Evolutionary conservation across 2,329 filamentous ascomycete species (phyloP).

Genomic region (Aureobasidium subglaciale): DNA sequence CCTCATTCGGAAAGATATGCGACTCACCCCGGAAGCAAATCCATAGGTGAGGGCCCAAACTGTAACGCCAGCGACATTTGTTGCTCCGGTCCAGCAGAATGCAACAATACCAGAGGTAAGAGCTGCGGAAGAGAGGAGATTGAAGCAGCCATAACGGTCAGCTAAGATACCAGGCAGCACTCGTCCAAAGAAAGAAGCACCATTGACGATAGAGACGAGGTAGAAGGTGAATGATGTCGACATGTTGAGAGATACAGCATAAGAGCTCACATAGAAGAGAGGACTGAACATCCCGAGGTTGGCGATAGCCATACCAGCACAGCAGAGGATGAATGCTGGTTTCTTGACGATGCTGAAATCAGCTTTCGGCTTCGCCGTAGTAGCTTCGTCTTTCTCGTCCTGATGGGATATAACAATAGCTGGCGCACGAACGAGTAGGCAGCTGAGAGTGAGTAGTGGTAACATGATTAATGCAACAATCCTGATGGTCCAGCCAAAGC

Average conservation of each 20-base stretch:
- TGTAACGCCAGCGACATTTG: slow-evolving; percentile 20
- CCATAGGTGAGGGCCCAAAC: slow-evolving; percentile 34
- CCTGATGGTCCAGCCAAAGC: slow-evolving; percentile 49
- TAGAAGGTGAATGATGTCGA: slow-evolving; percentile 51
- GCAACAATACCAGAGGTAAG: slow-evolving; percentile 31
- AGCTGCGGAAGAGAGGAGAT: slow-evolving; percentile 33
- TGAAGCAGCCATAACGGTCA: slow-evolving; percentile 36
- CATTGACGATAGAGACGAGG: slow-evolving; percentile 58
- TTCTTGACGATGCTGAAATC: slow-evolving; percentile 19
- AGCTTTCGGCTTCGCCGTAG: slow-evolving; percentile 16
- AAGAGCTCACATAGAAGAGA: slow-evolving; percentile 34
- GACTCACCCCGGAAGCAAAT: slow-evolving; percentile 40
- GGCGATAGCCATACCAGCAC: slow-evolving; percentile 20
- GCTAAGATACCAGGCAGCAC: slow-evolving; percentile 42
- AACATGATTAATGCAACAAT: slow-evolving; percentile 46
- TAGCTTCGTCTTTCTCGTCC: background rate
- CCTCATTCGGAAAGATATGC: background rate
- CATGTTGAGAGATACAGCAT: slow-evolving; percentile 26
- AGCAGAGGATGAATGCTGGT: slow-evolving; percentile 22
- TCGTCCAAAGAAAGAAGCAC: slow-evolving; percentile 49
- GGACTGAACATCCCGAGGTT: slow-evolving; percentile 30
- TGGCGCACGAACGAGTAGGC: slow-evolving; percentile 2
- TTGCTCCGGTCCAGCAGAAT: slow-evolving; percentile 27
- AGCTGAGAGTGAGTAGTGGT: slow-evolving; percentile 33
- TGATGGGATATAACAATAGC: background rate